phyloP scores from a whole-genome alignment of 2,329 filamentous ascomycete species.

The Aspergillus fructus region DNA sequence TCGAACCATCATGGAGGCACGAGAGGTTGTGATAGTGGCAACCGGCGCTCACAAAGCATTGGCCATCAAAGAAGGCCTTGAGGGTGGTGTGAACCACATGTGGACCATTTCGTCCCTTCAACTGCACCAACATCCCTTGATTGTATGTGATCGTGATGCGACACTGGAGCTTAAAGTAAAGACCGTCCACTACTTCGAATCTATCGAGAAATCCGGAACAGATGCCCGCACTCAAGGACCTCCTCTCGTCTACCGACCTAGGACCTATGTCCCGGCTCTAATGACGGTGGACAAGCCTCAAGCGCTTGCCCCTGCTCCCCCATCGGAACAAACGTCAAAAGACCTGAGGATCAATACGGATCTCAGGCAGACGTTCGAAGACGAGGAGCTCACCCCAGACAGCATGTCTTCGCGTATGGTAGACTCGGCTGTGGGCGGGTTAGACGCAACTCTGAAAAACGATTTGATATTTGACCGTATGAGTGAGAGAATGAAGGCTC shows the following conservation, averaged over 20 bases:
- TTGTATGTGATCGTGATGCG: slow-evolving; percentile 80
- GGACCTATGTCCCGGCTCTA: slow-evolving; percentile 36
- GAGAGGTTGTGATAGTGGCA: slow-evolving; percentile 80
- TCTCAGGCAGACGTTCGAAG: slow-evolving; percentile 35
- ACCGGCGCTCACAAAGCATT: slow-evolving; percentile 77
- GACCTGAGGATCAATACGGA: slow-evolving; percentile 48
- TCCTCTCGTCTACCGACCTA: slow-evolving; percentile 41
- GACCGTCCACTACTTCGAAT: slow-evolving; percentile 73
- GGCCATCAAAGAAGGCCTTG: slow-evolving; percentile 76
- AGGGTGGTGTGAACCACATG: slow-evolving; percentile 84
- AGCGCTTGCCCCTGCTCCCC: slow-evolving; percentile 27
- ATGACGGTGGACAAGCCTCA: slow-evolving; percentile 21
- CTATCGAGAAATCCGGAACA: slow-evolving; percentile 64
- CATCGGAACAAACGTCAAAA: slow-evolving; percentile 35
- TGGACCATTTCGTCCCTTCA: slow-evolving; percentile 83
- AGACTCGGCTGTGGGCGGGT: slow-evolving; percentile 45
- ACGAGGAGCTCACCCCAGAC: slow-evolving; percentile 48
- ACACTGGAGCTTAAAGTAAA: slow-evolving; percentile 72
- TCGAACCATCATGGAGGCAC: slow-evolving; percentile 76
- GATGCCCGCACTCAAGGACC: slow-evolving; percentile 45
- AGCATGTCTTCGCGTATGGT: slow-evolving; percentile 50
- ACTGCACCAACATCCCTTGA: slow-evolving; percentile 75
- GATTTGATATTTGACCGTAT: slow-evolving; percentile 46
- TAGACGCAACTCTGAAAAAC: slow-evolving; percentile 41
- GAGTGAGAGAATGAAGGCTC: slow-evolving; percentile 37